Evolutionary conservation across 768 basidiomycete genomes (phyloP).

Genomic region (Auricularia cornea): DNA sequence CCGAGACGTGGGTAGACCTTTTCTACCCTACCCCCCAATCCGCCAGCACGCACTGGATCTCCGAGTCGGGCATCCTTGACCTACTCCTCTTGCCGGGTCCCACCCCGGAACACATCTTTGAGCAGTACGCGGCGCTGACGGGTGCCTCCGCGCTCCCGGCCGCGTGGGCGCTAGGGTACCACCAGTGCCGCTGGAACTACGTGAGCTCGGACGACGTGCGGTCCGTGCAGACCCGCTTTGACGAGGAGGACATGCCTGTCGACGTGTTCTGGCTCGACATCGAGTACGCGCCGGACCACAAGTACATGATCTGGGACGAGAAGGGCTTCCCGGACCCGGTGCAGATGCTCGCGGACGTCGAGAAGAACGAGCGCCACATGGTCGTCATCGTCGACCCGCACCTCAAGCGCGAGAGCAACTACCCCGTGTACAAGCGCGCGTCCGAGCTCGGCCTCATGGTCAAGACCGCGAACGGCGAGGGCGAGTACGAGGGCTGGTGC

Average conservation of each 20-base stretch:
- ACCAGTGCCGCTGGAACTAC: constrained; percentile 99
- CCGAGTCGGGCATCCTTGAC: constrained; percentile 94
- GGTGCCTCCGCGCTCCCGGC: constrained; percentile 85
- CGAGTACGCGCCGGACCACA: constrained; percentile 87
- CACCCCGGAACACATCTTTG: constrained; percentile 70
- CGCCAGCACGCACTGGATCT: constrained; percentile 92
- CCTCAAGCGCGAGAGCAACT: constrained; percentile 70
- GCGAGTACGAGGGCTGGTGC: constrained; percentile 95
- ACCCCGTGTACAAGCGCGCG: constrained; percentile 80
- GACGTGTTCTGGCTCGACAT: constrained; percentile 98
- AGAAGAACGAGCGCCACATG: constrained; percentile 61
- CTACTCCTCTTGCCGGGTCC: constrained; percentile 91
- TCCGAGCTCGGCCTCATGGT: constrained; percentile 75
- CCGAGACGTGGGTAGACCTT: constrained; percentile 95
- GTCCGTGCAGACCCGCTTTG: constrained; percentile 77
- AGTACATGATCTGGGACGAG: constrained; percentile 96
- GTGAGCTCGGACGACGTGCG: constrained; percentile 82
- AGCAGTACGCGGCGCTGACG: constrained; percentile 77
- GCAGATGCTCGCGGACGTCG: constrained; percentile 86
- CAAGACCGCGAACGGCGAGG: constrained; percentile 66
- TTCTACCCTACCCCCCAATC: constrained; percentile 57
- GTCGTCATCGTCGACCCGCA: constrained; percentile 97
- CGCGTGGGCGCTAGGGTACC: constrained; percentile 86
- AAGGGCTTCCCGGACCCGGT: constrained; percentile 91
- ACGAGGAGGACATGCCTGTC: constrained; percentile 89